These are phyloP conservation scores for Xylaria sp. DNA, from an alignment of 2,329 filamentous ascomycete species.

Conservation along the genomic window DNA sequence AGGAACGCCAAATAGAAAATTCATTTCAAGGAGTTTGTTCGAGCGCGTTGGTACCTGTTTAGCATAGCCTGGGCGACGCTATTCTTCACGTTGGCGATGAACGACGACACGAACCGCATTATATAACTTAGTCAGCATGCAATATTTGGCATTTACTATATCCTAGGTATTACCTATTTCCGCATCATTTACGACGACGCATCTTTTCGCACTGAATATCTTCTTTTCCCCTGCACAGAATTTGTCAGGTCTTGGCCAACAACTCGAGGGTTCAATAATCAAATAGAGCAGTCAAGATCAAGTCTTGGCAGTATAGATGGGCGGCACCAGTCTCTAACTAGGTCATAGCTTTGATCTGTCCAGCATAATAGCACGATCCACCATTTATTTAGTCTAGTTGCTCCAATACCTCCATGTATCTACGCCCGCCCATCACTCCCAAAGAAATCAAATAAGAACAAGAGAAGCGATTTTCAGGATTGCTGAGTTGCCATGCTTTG, in stretches of 20 bases:
- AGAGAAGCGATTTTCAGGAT: neutral
- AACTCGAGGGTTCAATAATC: constrained; percentile 4
- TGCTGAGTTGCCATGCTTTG: neutral
- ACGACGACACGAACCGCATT: constrained; percentile 46
- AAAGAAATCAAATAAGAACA: constrained; percentile 14
- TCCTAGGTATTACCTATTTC: constrained; percentile 9
- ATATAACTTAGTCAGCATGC: constrained; percentile 43
- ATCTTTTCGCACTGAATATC: constrained; percentile 16
- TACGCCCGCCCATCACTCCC: constrained; percentile 11
- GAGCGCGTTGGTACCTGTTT: constrained; percentile 28
- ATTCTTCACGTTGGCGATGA: constrained; percentile 39
- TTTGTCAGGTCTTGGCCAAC: constrained; percentile 9
- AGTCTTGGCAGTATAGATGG: constrained; percentile 1
- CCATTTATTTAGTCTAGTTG: neutral
- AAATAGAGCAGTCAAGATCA: neutral
- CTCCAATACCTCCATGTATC: constrained; percentile 23
- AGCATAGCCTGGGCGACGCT: constrained; percentile 34
- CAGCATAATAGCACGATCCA: neutral
- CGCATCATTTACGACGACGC: constrained; percentile 18
- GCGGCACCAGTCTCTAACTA: neutral
- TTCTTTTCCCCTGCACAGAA: constrained; percentile 7
- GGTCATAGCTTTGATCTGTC: constrained; percentile 3
- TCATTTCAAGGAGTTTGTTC: constrained; percentile 27
- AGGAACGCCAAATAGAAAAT: constrained; percentile 28
- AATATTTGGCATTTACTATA: constrained; percentile 33